These are phyloP conservation scores for Carex scoparia DNA, from an alignment of 176 grass and related monocot species.

Conservation along the genomic window DNA sequence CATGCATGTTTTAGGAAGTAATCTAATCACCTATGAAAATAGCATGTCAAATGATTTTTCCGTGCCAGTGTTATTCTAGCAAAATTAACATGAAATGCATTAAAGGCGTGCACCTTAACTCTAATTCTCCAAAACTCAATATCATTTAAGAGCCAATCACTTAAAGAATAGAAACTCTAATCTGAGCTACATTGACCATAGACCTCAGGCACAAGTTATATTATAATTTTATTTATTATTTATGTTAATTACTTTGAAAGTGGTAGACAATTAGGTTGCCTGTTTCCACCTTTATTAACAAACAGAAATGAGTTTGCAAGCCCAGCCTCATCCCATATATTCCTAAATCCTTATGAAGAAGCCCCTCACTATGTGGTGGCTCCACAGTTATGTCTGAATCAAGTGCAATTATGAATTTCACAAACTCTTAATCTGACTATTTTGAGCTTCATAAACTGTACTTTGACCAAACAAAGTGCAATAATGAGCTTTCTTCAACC, in stretches of 20 bases:
- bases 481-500: neutral
- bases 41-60: neutral
- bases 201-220: neutral
- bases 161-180: neutral
- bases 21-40: neutral
- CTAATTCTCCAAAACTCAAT: neutral
- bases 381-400: neutral
- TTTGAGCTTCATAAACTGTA: neutral
- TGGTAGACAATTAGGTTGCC: neutral
- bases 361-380: neutral
- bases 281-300: neutral
- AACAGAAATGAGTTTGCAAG: neutral
- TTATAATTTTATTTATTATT: neutral
- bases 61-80: neutral
- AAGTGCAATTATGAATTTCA: neutral
- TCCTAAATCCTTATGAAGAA: neutral
- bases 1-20: neutral
- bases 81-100: neutral
- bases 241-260: neutral
- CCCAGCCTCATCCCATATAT: neutral
- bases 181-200: neutral
- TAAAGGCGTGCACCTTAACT: neutral
- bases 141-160: neutral
- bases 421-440: neutral
- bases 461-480: neutral